These are phyloP conservation scores for Fusarium sp. DNA, from an alignment of 2,329 filamentous ascomycete species.

Conservation along the genomic window DNA sequence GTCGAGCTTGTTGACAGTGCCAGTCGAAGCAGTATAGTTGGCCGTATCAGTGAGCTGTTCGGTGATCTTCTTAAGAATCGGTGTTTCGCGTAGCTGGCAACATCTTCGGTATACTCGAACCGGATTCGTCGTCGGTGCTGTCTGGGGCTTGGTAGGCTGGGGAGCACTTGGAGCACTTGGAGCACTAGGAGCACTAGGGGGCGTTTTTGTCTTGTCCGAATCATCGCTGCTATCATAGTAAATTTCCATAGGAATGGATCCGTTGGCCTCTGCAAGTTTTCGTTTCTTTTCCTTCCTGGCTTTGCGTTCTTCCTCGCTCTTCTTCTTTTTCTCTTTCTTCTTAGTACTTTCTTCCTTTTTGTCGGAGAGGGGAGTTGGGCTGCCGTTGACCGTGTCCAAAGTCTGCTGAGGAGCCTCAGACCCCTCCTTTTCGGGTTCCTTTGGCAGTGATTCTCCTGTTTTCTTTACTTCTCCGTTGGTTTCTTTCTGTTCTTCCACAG, in stretches of 20 bases:
- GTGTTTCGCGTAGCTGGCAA: constrained; percentile 92
- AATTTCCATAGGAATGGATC: constrained; percentile 85
- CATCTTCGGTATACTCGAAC: constrained; percentile 93
- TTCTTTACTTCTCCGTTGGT: constrained; percentile 53
- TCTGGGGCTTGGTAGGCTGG: constrained; percentile 45
- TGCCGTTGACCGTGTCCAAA: constrained; percentile 40
- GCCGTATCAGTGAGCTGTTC: constrained; percentile 82
- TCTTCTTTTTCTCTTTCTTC: constrained; percentile 97
- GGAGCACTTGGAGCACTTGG: neutral
- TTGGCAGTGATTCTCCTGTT: constrained; percentile 53
- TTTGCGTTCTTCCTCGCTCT: constrained; percentile 91
- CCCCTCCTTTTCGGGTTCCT: constrained; percentile 54
- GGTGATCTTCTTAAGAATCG: constrained; percentile 89
- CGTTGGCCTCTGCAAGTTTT: constrained; percentile 86
- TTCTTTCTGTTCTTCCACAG: constrained; percentile 63
- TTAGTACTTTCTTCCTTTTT: constrained; percentile 62
- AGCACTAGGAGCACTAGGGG: neutral
- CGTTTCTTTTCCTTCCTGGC: constrained; percentile 91
- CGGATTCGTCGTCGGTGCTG: constrained; percentile 85
- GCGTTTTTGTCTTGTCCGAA: constrained; percentile 47
- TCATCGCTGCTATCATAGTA: constrained; percentile 76
- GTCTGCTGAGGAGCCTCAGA: constrained; percentile 42
- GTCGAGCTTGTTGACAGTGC: constrained; percentile 85
- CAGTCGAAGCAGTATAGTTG: constrained; percentile 73
- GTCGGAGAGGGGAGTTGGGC: constrained; percentile 30